Conservation (phyloP, 805 yeast genomes). For the Starmerella davenportii region DNA sequence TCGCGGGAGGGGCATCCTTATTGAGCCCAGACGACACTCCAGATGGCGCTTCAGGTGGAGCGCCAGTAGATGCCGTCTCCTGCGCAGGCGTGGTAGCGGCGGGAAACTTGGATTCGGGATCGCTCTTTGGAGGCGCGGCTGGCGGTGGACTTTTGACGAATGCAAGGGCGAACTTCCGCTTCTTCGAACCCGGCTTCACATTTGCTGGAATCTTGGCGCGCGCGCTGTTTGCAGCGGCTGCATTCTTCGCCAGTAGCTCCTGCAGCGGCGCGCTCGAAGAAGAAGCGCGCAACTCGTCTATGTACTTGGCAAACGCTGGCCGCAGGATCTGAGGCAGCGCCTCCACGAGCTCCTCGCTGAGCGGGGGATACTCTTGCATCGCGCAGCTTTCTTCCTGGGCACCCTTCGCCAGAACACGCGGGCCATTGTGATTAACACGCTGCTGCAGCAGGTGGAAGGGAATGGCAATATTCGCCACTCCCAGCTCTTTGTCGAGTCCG, state of each 20-base stretch:
- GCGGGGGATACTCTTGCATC: slow-evolving; percentile 56
- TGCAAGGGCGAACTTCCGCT: slow-evolving; percentile 21
- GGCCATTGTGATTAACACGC: slow-evolving; percentile 17
- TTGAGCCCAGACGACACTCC: not conserved
- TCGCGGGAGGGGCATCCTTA: not conserved
- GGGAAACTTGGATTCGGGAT: not conserved
- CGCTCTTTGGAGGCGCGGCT: slow-evolving; percentile 1
- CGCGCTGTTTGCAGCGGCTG: slow-evolving; percentile 3
- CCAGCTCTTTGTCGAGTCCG: slow-evolving; percentile 84
- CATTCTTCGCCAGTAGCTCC: not conserved
- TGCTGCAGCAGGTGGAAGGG: slow-evolving; percentile 72
- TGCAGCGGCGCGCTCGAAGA: not conserved
- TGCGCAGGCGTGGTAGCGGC: not conserved
- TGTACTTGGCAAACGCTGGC: slow-evolving; percentile 1
- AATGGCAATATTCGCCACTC: slow-evolving; percentile 62
- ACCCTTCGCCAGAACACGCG: not conserved
- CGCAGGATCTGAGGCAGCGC: slow-evolving; percentile 5
- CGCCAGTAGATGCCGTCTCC: not conserved
- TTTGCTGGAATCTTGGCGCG: slow-evolving; percentile 12
- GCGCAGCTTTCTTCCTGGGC: slow-evolving; percentile 1
- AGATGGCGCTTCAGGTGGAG: not conserved
- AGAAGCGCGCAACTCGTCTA: not conserved
- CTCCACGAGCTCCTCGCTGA: slow-evolving; percentile 27
- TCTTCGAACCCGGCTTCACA: slow-evolving; percentile 33
- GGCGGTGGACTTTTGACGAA: slow-evolving; percentile 9